Base-by-base conservation (phyloP, 2,329 filamentous ascomycete genomes). In the Penicillium sp. region DNA sequence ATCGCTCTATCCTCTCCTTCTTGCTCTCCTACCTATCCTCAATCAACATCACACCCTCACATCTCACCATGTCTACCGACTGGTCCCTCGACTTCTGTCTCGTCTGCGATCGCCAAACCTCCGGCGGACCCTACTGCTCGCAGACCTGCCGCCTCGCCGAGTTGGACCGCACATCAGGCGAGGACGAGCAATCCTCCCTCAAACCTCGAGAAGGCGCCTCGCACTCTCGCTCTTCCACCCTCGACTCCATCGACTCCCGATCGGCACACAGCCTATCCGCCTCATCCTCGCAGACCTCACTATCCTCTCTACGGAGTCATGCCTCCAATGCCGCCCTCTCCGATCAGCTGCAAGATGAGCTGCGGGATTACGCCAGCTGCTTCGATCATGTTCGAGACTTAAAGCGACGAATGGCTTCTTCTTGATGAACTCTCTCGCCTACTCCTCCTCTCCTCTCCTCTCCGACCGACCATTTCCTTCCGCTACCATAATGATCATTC, bases 51-150 rank as follows among this genome's bases (percentile, higher is more conserved):
- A 18, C 31, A 31, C 24, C 19, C 24, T 31, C 46, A 13, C 18
- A 40, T 24, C 43, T 46, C 59, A 69, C 19, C 35, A 77, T 77
- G 74, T 69, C 74, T 22, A 73, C 73, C 22, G 71, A 70, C 72
- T 96, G 93, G 92, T 90, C 90, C 70, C 91, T 90, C 77, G 89
- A 96, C 78, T 96, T 92, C 85, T 97, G 93, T 83, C 87, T 97
- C 69, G 88, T 90, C 81, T 97, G 93, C 82, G 93, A 97, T 80
- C 89, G 89, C 79, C 91, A 96, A 79, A 92, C 90, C 60, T 85
- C 90, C 65, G 87, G 87, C 57, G 88, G 88, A 62, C 87, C 90
- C 66, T 96, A 96, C 83, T 97, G 93, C 84, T 96, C 92, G 49
- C 92, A 97, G 79, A 86, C 90, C 33, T 97, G 93, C 84, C 87